These are phyloP conservation scores for Amphicarpaea edgeworthii DNA, from an alignment of 306 rosid species.

Conservation along the genomic window DNA sequence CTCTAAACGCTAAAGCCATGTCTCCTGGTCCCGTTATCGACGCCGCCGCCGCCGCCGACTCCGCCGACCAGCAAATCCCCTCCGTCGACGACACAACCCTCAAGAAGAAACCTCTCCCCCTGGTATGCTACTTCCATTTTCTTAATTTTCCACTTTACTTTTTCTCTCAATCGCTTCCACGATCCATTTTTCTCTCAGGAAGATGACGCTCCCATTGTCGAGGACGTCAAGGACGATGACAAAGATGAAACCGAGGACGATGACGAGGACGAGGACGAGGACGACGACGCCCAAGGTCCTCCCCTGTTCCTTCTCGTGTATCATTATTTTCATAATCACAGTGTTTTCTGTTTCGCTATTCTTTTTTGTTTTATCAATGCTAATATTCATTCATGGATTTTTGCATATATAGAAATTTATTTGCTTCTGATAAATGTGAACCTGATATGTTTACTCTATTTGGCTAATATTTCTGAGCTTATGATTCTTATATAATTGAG, in stretches of 20 bases:
- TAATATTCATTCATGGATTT: conserved; percentile 4
- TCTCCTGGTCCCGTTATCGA: conserved; percentile 78
- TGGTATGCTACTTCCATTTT: conserved; percentile 49
- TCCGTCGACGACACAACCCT: conserved; percentile 49
- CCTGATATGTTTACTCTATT: not conserved
- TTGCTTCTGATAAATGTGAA: not conserved
- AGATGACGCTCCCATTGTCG: conserved; percentile 63
- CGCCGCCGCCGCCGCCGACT: conserved; percentile 37
- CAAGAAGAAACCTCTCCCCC: conserved; percentile 48
- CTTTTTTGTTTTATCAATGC: not conserved
- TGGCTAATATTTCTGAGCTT: not conserved
- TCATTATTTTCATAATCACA: not conserved
- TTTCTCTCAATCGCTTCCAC: not conserved
- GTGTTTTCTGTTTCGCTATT: not conserved
- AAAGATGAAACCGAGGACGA: conserved; percentile 55
- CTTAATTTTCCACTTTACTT: not conserved
- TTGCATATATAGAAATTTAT: not conserved
- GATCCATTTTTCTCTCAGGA: conserved; percentile 43
- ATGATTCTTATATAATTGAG: not conserved
- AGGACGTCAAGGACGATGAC: conserved; percentile 72
- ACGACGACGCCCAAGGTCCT: conserved; percentile 66
- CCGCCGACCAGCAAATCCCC: conserved; percentile 47
- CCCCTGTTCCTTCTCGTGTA: no score
- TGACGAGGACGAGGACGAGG: conserved; percentile 57
- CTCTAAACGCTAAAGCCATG: conserved; percentile 47